Percentiles rank a stretch among this genome's conserved stretches.
Evolutionary conservation across 208 protist genomes (phyloP).

Genomic region (Tetramitus jugosus): DNA sequence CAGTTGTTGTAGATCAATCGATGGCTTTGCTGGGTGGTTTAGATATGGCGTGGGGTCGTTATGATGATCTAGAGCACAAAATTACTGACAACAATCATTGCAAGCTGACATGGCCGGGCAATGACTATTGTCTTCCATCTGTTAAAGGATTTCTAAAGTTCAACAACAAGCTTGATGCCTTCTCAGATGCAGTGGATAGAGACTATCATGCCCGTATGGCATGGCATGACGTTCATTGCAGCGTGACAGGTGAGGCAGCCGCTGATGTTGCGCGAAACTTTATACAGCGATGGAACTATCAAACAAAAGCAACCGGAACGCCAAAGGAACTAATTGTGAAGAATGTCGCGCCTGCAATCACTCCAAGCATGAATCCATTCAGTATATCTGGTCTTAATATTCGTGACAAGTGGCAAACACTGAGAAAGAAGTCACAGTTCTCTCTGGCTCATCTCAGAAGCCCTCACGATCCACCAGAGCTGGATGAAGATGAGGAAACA

Average conservation of each 20-base stretch:
- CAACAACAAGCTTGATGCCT: neutral
- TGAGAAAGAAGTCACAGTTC: too few relatives aligned
- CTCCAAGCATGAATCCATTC: too few relatives aligned
- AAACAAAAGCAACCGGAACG: neutral
- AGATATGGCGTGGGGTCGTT: conserved; percentile 21
- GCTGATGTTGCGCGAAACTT: conserved; percentile 38
- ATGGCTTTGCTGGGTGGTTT: conserved; percentile 22
- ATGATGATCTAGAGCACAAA: neutral
- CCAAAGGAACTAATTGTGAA: neutral
- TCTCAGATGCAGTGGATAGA: conserved; percentile 32
- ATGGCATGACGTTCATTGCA: conserved; percentile 46
- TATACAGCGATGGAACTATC: conserved; percentile 41
- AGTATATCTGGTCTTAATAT: too few relatives aligned
- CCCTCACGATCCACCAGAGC: too few relatives aligned
- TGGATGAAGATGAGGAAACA: too few relatives aligned
- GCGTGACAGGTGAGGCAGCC: conserved; percentile 25
- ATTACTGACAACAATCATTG: neutral
- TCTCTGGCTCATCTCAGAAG: too few relatives aligned
- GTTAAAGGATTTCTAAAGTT: neutral
- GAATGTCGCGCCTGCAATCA: too few relatives aligned
- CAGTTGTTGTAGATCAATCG: conserved; percentile 25
- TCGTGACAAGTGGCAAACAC: too few relatives aligned
- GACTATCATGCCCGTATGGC: conserved; percentile 27
- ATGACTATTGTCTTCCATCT: neutral
- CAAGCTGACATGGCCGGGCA: neutral